Base-by-base conservation (phyloP, 352 stramenopile species). In the Paralagenidium karlingii region DNA sequence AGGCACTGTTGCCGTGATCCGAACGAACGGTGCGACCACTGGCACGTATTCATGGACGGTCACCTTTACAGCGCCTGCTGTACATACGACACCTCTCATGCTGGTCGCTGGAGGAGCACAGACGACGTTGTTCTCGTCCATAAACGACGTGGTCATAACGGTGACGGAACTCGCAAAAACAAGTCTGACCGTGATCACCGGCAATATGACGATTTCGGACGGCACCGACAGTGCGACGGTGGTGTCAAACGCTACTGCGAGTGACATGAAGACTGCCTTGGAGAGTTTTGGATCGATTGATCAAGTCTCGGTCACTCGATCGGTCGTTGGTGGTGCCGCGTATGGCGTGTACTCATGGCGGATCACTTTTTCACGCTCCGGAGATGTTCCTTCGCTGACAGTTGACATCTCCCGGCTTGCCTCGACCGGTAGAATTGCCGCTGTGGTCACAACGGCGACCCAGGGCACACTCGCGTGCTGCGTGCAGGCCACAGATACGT, bases 281-380 rank as follows among this genome's bases (percentile, higher is more conserved):
- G 7, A 13, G 9, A 42, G 27, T 10, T 15, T 52, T 2, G 31
- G 37, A 26, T 26, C 21, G 9, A 25, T 52, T 13, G 15, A 34
- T 41, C 15, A 32, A 19, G 31, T 45, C 12, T 20, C 28, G 5
- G 46, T 53, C 5, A 28, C 37, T 3, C 37, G 40, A 3, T 16
- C 40, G n/a, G 12, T 13, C 10, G 40, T 53, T 13, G 31, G 38
- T 18, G 30, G 32, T 15, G 25, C 15, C 20, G 32, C 40, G 37
- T 46, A 40, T 31, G 20, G 40, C 2, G 38, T 40, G 5, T 56
- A 56, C 29, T 34, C 27, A 13, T 73, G 48, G 38, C 22, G 34
- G 15, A 49, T 73, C 11, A 55, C 45, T 29, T 73, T 50, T 8
- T 16, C 29, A 33, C 45, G 54, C 33, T 47, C 41, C 10, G 60